Evolutionary conservation across 1,284 basidiomycete species (phyloP).

Genomic region (Heterobasidion irregulare): DNA sequence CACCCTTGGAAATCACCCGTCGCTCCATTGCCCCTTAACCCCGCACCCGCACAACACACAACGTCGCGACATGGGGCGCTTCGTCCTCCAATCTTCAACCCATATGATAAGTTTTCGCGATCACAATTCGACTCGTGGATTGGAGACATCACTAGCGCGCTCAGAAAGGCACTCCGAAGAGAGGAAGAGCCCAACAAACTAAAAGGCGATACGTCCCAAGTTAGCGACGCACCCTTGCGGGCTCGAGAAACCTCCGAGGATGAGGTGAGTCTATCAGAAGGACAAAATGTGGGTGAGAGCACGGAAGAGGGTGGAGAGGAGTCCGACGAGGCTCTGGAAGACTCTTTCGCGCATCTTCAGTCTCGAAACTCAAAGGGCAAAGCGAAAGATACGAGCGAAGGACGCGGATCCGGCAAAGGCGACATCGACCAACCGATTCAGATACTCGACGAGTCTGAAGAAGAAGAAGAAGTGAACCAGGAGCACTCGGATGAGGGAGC

Average conservation of each 20-base stretch:
- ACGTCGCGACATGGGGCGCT: conserved; percentile 13
- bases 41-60: conserved; percentile 1
- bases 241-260: not conserved
- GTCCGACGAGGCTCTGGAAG: conserved; percentile 29
- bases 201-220: conserved; percentile 5
- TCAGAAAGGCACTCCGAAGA: conserved; percentile 45
- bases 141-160: conserved; percentile 45
- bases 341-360: conserved; percentile 46
- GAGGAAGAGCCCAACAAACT: conserved; percentile 20
- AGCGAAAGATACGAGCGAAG: conserved; percentile 48
- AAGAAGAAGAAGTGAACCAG: conserved; percentile 15
- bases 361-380: conserved; percentile 51
- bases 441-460: conserved; percentile 24
- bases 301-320: conserved; percentile 8
- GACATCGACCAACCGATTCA: conserved; percentile 38
- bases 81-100: conserved; percentile 51
- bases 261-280: not conserved
- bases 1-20: not conserved
- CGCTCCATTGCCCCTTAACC: not conserved
- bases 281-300: not conserved
- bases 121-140: conserved; percentile 63
- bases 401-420: conserved; percentile 41
- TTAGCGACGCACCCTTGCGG: conserved; percentile 5
- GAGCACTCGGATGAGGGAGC: conserved; percentile 5
- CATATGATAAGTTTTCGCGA: conserved; percentile 62